Base-by-base conservation (phyloP, 2,329 filamentous ascomycete species). In the Emericellopsis cladophorae region DNA sequence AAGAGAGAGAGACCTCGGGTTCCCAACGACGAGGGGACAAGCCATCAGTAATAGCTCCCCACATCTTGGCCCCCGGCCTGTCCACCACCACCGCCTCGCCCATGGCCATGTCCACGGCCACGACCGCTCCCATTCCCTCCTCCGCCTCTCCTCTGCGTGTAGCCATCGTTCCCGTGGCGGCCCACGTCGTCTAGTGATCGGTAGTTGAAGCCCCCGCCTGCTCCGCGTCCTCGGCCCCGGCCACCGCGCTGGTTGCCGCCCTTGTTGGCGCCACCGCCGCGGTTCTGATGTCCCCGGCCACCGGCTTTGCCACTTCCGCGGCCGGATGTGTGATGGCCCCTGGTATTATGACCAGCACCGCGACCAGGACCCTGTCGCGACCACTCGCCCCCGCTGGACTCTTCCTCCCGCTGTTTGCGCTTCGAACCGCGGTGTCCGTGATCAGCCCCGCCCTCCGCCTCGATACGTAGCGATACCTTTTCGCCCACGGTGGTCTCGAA, bases 401-500 rank as follows among this genome's bases (percentile, higher is more conserved):
- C 72, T 31, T 79, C 56, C 2, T 49, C 74, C 23, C 74, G 72
- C 33, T 68, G 67, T 18, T 72, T 74, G 48, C 80, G 74, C 51
- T 80, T 80, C 43, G 70, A 62, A 31, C 65, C 60, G 15, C 74
- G 62, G 51, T 70, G 74, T 49, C 84, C 77, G 52, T 77, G 79
- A 46, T 77, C 72, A 46, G 74, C 76, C 51, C 83, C 78, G 21
- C 63, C 64, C 46, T 90, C 84, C 40, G 79, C 69, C 57, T 95
- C 87, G 37, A 96, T 80, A 2, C 84, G 75, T 40, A 96, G 62
- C 47, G 92, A 70, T 14, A 86, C 76, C 64, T 93, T 95, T 62
- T 96, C 89, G 15, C 84, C 84, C 1, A 96, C 85, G 0, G 76
- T 78, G 1, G 84, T 88, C 46, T 93, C 85, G 51, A 96, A 88